Conservation (phyloP, 2,329 filamentous ascomycete genomes). For the Alternaria tenuissima region DNA sequence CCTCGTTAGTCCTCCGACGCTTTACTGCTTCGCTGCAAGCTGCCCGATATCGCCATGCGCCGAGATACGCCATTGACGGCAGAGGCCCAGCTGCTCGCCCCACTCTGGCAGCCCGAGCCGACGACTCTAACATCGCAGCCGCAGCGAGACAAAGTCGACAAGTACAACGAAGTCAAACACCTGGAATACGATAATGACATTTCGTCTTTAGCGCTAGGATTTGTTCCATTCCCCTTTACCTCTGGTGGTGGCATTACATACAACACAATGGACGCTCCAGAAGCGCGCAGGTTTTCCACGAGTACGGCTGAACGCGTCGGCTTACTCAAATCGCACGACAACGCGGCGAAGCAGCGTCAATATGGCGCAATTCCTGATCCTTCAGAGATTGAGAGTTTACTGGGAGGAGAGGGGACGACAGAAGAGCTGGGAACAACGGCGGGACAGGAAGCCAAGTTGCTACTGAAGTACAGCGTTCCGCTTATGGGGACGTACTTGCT, state of each 20-base stretch:
- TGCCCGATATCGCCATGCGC: constrained; percentile 23
- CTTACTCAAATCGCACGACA: constrained; percentile 33
- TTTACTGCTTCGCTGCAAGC: constrained; percentile 22
- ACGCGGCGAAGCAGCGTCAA: constrained; percentile 28
- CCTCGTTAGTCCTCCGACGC: constrained; percentile 15
- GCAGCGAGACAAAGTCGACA: constrained; percentile 5
- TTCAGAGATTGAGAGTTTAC: constrained; percentile 38
- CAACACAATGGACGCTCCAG: constrained; percentile 42
- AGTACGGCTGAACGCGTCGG: constrained; percentile 38
- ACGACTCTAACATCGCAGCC: constrained; percentile 8
- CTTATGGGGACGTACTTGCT: constrained; percentile 63
- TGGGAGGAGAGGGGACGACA: constrained; percentile 31
- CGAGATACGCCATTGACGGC: constrained; percentile 17
- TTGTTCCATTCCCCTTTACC: constrained; percentile 33
- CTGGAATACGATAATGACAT: constrained; percentile 26
- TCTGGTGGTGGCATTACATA: constrained; percentile 27
- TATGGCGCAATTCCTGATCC: constrained; percentile 41
- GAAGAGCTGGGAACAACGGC: constrained; percentile 36
- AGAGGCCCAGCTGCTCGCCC: constrained; percentile 22
- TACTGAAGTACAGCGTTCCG: constrained; percentile 57
- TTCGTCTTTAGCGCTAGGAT: constrained; percentile 34
- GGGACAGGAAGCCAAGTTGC: constrained; percentile 41
- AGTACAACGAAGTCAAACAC: constrained; percentile 6
- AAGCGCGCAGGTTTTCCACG: constrained; percentile 42
- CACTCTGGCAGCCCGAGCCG: constrained; percentile 18